Conservation (phyloP, 208 protist genomes). For the Acanthamoeba culbertsoni region DNA sequence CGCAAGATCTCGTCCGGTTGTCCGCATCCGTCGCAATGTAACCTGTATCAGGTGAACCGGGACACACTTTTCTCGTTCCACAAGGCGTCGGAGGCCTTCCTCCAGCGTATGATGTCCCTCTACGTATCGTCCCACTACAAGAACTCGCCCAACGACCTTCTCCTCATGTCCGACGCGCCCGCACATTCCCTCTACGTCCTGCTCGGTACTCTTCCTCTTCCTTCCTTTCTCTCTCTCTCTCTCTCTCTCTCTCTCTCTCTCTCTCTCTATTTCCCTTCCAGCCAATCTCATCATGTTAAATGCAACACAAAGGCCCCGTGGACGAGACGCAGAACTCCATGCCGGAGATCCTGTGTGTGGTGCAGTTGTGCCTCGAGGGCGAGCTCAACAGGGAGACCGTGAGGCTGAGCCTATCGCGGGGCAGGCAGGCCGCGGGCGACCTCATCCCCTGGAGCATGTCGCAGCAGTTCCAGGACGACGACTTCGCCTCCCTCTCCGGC, state of each 20-base stretch:
- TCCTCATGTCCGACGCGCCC: conserved; percentile 98
- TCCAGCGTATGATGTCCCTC: conserved; percentile 95
- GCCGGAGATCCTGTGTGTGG: conserved; percentile 96
- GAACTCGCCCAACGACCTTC: conserved; percentile 99
- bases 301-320: conserved; percentile 63
- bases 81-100: conserved; percentile 88
- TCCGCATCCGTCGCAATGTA: conserved; percentile 94
- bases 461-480: conserved; percentile 94
- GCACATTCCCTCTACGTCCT: conserved; percentile 98
- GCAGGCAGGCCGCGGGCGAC: conserved; percentile 95
- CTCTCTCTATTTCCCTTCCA: too few species aligned
- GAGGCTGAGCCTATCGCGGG: conserved; percentile 86
- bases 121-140: conserved; percentile 97
- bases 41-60: conserved; percentile 85
- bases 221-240: not conserved
- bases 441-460: conserved; percentile 99
- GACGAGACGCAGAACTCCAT: conserved; percentile 74
- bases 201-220: conserved; percentile 86
- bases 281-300: not conserved
- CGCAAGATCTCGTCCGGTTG: conserved; percentile 78
- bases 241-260: not conserved
- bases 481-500: conserved; percentile 92
- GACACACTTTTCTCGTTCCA: conserved; percentile 99
- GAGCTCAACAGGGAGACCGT: conserved; percentile 91
- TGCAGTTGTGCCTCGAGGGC: conserved; percentile 97